Evolutionary conservation across 345 rosid species (phyloP), one percentile per base, ranked within the genome.

Genomic region (Erysimum cheiranthoides): DNA sequence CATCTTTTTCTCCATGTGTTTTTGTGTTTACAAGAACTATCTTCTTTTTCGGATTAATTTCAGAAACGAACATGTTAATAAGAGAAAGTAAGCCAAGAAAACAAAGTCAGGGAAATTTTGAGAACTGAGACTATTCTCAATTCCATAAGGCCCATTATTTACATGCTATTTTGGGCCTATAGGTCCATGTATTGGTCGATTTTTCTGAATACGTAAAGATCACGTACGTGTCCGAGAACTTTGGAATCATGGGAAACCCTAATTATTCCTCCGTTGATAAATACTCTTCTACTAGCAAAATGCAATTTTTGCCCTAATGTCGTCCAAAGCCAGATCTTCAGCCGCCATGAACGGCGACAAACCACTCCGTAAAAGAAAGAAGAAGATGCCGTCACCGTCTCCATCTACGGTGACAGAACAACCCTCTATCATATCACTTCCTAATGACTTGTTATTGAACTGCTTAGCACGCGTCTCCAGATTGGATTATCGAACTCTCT

Each of bases 31-130:
- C 38, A 65, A 40, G 38, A 73, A 45, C 12, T 8, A 25, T 14
- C 31, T 21, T 21, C 25, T 21, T 66, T 52, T 74, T 74, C 9
- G 14, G 58, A 30, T 40, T 64, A 39, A 43, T 38, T 3, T 43
- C 51, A 11, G 57, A 60, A 50, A 10, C 1, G 1, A 49, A 14
- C 14, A 45, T 32, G 6, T 46, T n/a, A n/a, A n/a, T n/a, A 60
- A 36, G 56, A 70, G 74, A 31, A 58, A 17, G 51, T 74, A 66
- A 34, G 12, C 52, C n/a, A 40, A 42, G 25, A 63, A 73, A 73
- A 12, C 10, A 21, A 54, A 4, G 8, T 53, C 47, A 21, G 25
- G 25, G 25, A 21, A 21, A 21, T 21, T 21, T 21, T 21, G 25
- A 21, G 25, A 21, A 21, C 25, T 21, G 25, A 21, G 25, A 21